Evolutionary conservation across 2,329 filamentous ascomycete species (phyloP), one percentile per base, ranked within the genome.

Genomic region (Scleromitrula shiraiana): DNA sequence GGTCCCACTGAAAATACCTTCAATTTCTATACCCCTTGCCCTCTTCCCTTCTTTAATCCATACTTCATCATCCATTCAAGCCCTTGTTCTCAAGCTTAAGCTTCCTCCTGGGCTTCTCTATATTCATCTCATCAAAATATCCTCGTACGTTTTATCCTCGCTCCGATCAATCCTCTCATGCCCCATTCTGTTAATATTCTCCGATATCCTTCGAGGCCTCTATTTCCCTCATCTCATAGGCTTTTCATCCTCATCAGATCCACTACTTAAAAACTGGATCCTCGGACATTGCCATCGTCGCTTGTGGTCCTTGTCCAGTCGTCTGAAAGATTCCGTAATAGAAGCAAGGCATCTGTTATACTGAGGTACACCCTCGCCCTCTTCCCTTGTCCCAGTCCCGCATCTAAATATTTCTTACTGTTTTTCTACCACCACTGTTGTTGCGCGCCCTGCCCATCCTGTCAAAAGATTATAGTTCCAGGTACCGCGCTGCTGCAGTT

Each of bases 361-460:
- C 56, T 55, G 59, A 63, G 60, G 56, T 61, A 63, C 47, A 61
- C 58, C 59, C 60, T 60, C 60, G 56, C 52, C 41, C 54, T 56
- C 44, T 59, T 60, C 55, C 56, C 57, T 55, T 57, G 53, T 59
- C 55, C 51, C 49, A 53, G 56, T 53, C 52, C 43, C 36, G 30
- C 45, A 49, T 29, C 29, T 49, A 41, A 47, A 51, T 45, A 42
- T 33, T 38, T 36, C 40, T 52, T 41, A 32, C 51, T 54, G 37
- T 51, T 53, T 51, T 50, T 30, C 44, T 56, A 53, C 50, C 43
- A 51, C 43, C 40, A 41, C 30, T 33, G n/a, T 49, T 40, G 52
- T 52, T 45, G 41, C 45, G 49, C 56, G 53, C 51, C n/a, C n/a
- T 45, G 50, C 51, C 36, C 45, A 54, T 53, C 53, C 53, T 53